Evolutionary conservation across 164 flowering plant species (phyloP), one percentile per base, ranked within the genome.

Genomic region (Amborella trichopoda): DNA sequence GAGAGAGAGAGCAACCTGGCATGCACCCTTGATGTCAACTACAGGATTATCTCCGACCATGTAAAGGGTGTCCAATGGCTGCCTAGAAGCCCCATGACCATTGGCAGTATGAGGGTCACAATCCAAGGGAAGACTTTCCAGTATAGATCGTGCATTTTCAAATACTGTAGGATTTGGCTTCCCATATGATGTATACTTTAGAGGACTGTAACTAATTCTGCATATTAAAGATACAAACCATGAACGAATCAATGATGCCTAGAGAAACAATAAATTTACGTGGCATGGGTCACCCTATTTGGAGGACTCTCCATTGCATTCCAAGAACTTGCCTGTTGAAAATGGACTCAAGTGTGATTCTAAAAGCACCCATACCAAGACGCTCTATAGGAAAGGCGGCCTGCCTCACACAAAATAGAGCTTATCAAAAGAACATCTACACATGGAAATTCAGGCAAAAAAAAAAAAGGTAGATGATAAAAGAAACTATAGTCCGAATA

Each of bases 281-380:
- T 32, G 36, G 16, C 11, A 5, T 19, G 23, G 13, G 1, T 2
- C 22, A 33, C 39, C n/a, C 23, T 26, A 17, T 6, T n/a, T n/a
- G n/a, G n/a, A n/a, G n/a, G n/a, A 19, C 18, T 10, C 32, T 25
- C 18, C 4, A n/a, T 16, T 48, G 6, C 21, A 46, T n/a, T 8
- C 19, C 26, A 34, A 40, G 20, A 16, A 27, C 46, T 53, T 52
- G 84, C 97, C 75, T 75, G 56, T 82, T 84, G 66, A 66, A 89
- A 50, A 89, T 61, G 42, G 75, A 49, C 62, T 82, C 87, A 46
- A 89, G 48, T 37, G 95, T 89, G 56, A 80, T 80, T 53, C 97
- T 73, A 74, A 84, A 89, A 62, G 97, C 97, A 63, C 95, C 97
- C 93, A 89, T 75, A 21, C 97, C 97, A 58, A 89, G 77, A 56